Evolutionary conservation across 1,139 yeast genomes (phyloP).

Genomic region (Debaryomycetaceae sp.): DNA sequence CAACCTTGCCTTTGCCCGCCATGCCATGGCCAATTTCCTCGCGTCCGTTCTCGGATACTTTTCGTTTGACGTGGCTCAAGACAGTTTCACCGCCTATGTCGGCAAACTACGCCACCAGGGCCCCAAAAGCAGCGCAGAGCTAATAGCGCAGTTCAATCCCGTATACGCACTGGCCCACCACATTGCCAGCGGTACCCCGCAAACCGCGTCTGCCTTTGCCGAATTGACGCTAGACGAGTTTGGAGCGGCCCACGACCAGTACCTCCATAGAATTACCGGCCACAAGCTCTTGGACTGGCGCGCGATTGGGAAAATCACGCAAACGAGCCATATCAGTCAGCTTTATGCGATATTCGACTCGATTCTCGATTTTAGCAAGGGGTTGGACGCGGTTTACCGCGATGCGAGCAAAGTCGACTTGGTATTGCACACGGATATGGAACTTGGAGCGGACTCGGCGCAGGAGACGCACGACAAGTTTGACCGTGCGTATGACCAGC

Average conservation of each 20-base stretch:
- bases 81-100: conserved; percentile 16
- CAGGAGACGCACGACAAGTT: no score
- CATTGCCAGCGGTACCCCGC: not conserved
- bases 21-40: conserved; percentile 35
- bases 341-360: not conserved
- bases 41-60: conserved; percentile 32
- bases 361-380: not conserved
- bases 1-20: conserved; percentile 21
- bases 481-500: no score
- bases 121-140: not conserved
- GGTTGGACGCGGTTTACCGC: not conserved
- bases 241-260: not conserved
- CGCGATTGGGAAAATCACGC: not conserved
- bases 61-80: conserved; percentile 38
- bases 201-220: not conserved
- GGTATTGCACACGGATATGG: no score
- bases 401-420: no score
- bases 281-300: not conserved
- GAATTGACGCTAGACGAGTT: not conserved
- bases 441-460: no score
- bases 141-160: not conserved
- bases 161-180: not conserved
- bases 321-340: not conserved
- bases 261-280: not conserved
- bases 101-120: not conserved